A percentile compares a stretch with the other conserved stretches of the same genome.
Conservation (phyloP, 106 monocot genomes). For the Apostasia ramifera region DNA sequence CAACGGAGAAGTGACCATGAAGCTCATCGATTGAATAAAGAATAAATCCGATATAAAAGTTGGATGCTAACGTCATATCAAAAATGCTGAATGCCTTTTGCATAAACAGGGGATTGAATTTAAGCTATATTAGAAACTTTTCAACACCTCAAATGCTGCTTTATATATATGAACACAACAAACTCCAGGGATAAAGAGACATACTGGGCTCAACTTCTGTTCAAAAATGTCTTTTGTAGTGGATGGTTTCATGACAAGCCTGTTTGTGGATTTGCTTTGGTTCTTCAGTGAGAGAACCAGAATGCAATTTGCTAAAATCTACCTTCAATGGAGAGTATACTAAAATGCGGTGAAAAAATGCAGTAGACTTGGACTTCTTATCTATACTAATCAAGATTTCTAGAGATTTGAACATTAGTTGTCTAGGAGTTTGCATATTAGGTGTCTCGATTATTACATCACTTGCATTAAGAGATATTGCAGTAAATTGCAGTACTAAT, state of each 20-base stretch:
- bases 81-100: no score
- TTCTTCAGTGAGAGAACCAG: background rate
- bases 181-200: background rate
- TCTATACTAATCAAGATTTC: conserved; percentile 18
- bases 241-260: conserved; percentile 1
- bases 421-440: conserved; percentile 37
- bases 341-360: conserved; percentile 38
- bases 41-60: no score
- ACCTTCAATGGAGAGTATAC: conserved; percentile 26
- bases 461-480: background rate
- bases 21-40: no score
- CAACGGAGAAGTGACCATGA: background rate
- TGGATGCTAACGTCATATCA: no score
- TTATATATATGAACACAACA: no score
- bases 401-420: conserved; percentile 24
- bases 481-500: conserved; percentile 7
- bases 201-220: conserved; percentile 14
- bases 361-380: conserved; percentile 15
- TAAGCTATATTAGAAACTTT: no score
- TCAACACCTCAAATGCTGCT: no score
- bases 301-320: conserved; percentile 10
- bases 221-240: conserved; percentile 6
- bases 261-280: background rate
- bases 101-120: no score
- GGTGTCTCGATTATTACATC: conserved; percentile 32